Base-by-base conservation (phyloP, 2,329 filamentous ascomycete genomes). In the Monosporascus cannonballus region DNA sequence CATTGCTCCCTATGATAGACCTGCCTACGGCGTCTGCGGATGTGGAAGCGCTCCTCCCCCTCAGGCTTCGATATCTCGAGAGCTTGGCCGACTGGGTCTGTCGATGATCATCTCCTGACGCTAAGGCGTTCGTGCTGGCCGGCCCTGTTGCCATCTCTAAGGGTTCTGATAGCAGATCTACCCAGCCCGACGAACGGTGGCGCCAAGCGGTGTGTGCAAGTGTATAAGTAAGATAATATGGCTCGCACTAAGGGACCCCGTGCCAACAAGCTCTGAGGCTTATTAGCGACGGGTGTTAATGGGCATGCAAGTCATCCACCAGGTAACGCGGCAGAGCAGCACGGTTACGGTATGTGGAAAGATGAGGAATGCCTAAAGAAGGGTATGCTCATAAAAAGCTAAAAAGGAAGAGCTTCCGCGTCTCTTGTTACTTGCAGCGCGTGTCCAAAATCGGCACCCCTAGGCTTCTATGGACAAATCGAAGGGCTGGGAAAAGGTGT, bases 11-110 rank as follows among this genome's bases (percentile, higher is more conserved):
- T 42, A 50, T 57, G 53, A 58, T 44, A 54, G 58, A 55, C 44
- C 50, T 50, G 27, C 57, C 59, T 41, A 59, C 55, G 9, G 55
- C 49, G 42, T 56, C 58, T 24, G 62, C 52, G 34, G 62, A 56
- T 48, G 63, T 61, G 8, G 66, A 66, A 25, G 60, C 57, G 46
- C 65, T 67, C 42, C 61, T 66, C 50, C 65, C 66, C 51, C 67
- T 63, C 39, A 69, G 51, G 49, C 61, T 67, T 49, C 66, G 66
- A 51, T 71, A 70, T 54, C 69, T 64, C 36, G 68, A 69, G 51
- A 67, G 61, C 54, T 62, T 65, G 38, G 56, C 58, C 50, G 59
- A 55, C 50, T 57, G 52, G 53, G 55, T 56, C 30, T 56, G 39
- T 36, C 22, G 49, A 20, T 22, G n/a, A 53, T 18, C 50, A 51